Evolutionary conservation across 2,329 filamentous ascomycete genomes (phyloP).

Genomic region (Cytospora paraplurivora): DNA sequence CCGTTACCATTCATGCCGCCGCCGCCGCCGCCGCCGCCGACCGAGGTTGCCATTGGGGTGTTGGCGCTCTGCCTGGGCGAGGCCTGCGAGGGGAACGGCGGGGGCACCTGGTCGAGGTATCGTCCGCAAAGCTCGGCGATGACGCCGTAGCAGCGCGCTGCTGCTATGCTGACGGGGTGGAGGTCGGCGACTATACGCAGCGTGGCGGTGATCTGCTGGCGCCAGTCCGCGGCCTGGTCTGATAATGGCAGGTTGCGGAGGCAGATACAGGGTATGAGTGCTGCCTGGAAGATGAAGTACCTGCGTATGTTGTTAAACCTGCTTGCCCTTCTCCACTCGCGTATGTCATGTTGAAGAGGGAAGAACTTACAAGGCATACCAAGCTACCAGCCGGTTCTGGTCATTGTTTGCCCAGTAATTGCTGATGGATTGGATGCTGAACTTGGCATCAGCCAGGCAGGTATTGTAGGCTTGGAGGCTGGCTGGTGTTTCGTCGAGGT

Average conservation of each 20-base stretch:
- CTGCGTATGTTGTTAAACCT: conserved; percentile 9
- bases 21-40: conserved; percentile 12
- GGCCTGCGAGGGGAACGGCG: conserved; percentile 26
- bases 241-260: conserved; percentile 46
- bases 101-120: conserved; percentile 36
- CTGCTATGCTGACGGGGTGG: conserved; percentile 43
- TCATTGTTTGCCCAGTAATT: conserved; percentile 42
- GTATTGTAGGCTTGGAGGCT: conserved; percentile 37
- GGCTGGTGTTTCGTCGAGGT: conserved; percentile 27
- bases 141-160: conserved; percentile 44
- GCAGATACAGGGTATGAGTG: conserved; percentile 50
- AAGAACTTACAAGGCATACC: conserved; percentile 43
- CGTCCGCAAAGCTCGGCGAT: conserved; percentile 45
- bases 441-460: conserved; percentile 46
- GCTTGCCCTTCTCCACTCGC: too few relatives aligned
- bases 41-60: conserved; percentile 11
- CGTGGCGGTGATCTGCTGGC: conserved; percentile 43
- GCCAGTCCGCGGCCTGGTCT: conserved; percentile 42
- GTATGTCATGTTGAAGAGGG: not conserved
- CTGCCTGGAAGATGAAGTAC: conserved; percentile 53
- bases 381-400: conserved; percentile 45
- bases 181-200: conserved; percentile 43
- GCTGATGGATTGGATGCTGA: conserved; percentile 43
- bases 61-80: conserved; percentile 24
- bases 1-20: conserved; percentile 10